Evolutionary conservation across 345 rosid genomes (phyloP), one percentile per base, ranked within the genome.

Genomic region (Citrus reticulata): DNA sequence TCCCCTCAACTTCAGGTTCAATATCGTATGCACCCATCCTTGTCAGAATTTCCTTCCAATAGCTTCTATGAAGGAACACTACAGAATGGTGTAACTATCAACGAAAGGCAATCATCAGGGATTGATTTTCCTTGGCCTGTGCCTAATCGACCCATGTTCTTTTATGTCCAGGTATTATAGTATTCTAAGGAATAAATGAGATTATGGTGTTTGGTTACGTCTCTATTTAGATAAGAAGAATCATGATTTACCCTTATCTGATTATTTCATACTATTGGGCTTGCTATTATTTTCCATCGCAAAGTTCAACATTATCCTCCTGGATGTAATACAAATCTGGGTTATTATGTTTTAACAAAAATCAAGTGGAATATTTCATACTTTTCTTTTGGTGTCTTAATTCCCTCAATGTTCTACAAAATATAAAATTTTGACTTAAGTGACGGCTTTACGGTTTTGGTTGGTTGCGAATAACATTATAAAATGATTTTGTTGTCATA

Each of bases 41-140:
- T 97, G 82, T 97, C 99, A 2, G 99, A 97, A 84, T 97, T 97
- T 83, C 99, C 99, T 74, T 97, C 99, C 49, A 97, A 97, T 83
- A 93, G 87, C 85, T 97, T 97, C 85, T 97, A 97, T 88, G 99
- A 94, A 86, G 99, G 99, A 63, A 97, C 99, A 60, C 88, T 94
- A 62, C 99, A 97, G 88, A 97, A 97, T 91, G 99, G 99, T 46
- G 99, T 97, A 78, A 97, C 99, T 32, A 84, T 97, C 70, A 97
- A 89, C 77, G 99, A 97, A 82, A 87, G 99, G 89, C 99, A 91
- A 79, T 87, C 96, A 55, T 79, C 93, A n/a, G 98, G 99, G 80
- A 94, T 97, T 82, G 99, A 94, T 88, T 97, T 97, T 82, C 98
- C 98, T 34, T 97, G 99, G 99, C 99, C 99, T 64, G 98, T 93